Percentiles rank a stretch among this genome's conserved stretches.
Conservation (phyloP, 192 early-diverging fungal species). For the Funneliformis geosporum region DNA sequence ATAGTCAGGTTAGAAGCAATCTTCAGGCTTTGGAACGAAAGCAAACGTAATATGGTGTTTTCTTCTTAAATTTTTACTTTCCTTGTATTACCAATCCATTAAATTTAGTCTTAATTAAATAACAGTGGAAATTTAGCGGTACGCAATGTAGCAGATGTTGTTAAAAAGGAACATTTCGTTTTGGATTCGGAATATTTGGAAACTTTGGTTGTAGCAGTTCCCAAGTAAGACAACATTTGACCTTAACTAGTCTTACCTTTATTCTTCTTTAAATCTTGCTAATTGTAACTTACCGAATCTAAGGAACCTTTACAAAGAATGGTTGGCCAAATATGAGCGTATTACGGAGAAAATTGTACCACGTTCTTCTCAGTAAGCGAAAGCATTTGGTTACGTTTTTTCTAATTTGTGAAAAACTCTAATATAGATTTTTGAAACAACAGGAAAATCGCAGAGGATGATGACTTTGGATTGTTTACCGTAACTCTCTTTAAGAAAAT, state of each 20-base stretch:
- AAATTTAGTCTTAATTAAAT: conserved; percentile 18
- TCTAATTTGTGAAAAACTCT: not conserved
- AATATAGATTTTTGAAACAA: not conserved
- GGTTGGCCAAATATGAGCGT: conserved; percentile 86
- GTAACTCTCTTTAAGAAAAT: conserved; percentile 91
- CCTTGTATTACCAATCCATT: not conserved
- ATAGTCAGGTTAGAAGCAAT: conserved; percentile 80
- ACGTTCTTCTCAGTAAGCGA: conserved; percentile 78
- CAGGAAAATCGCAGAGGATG: conserved; percentile 87
- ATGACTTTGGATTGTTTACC: conserved; percentile 91
- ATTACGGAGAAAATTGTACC: conserved; percentile 96
- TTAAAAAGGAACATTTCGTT: conserved; percentile 90
- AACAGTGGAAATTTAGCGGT: conserved; percentile 89
- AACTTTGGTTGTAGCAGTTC: conserved; percentile 93
- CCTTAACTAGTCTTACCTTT: not conserved
- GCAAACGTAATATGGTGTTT: conserved; percentile 57
- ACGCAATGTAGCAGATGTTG: conserved; percentile 79
- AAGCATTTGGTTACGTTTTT: not conserved
- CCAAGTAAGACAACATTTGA: conserved; percentile 59
- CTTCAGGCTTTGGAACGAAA: conserved; percentile 84
- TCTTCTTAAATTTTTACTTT: not conserved
- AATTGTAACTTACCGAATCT: not conserved
- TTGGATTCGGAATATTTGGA: conserved; percentile 92
- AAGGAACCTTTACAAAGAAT: conserved; percentile 73
- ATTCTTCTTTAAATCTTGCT: conserved; percentile 14